Conservation (phyloP, 2,329 filamentous ascomycete species). For the Colletotrichum cereale region DNA sequence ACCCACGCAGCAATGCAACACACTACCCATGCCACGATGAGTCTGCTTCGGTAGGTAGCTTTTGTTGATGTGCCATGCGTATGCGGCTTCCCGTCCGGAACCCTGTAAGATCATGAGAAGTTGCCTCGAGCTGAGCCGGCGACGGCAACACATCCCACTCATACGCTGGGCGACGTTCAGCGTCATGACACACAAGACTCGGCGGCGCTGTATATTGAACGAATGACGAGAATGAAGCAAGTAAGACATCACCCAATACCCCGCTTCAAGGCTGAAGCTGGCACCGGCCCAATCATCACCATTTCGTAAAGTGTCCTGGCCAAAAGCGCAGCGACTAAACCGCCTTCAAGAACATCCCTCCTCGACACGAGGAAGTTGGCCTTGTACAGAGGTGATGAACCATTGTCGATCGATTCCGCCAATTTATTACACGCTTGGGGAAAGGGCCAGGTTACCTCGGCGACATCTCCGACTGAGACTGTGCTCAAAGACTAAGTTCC, state of each 20-base stretch:
- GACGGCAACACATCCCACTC: not conserved
- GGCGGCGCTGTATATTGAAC: not conserved
- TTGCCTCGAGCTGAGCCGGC: not conserved
- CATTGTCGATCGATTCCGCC: conserved; percentile 36
- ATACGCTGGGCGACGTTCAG: not conserved
- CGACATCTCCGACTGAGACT: conserved; percentile 14
- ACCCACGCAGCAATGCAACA: not conserved
- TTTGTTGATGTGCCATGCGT: too few species aligned
- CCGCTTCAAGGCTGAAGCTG: not conserved
- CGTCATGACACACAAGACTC: not conserved
- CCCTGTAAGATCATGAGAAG: not conserved
- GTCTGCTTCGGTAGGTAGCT: not conserved
- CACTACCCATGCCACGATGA: not conserved
- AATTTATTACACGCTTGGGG: conserved; percentile 47
- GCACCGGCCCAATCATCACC: not conserved
- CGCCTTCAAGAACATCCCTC: not conserved
- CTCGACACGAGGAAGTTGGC: not conserved
- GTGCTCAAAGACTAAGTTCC: conserved; percentile 25
- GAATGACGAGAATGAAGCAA: not conserved
- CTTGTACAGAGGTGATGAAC: not conserved
- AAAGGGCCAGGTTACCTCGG: conserved; percentile 43
- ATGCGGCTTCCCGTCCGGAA: not conserved
- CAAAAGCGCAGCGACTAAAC: too few species aligned
- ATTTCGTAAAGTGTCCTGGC: not conserved
- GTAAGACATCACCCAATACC: not conserved